Conservation (phyloP, 2,329 filamentous ascomycete genomes). For the Diaporthe vexans region DNA sequence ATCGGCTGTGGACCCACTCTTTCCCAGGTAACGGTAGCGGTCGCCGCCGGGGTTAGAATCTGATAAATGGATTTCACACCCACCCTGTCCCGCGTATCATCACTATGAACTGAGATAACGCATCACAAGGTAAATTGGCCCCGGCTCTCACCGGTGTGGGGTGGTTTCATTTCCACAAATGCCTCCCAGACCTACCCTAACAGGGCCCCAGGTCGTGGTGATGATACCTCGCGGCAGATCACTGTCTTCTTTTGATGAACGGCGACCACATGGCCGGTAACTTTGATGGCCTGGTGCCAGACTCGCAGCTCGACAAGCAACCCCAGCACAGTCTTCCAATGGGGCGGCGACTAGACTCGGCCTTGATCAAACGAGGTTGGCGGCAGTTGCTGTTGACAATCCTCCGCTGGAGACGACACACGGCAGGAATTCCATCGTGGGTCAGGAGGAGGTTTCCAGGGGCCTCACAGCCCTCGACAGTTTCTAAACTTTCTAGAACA, state of each 20-base stretch:
- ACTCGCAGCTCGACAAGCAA: slow-evolving; percentile 4
- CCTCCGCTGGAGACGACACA: not conserved
- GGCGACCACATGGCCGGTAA: slow-evolving; percentile 25
- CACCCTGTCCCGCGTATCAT: slow-evolving; percentile 18
- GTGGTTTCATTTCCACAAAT: slow-evolving; percentile 39
- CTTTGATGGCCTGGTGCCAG: slow-evolving; percentile 6
- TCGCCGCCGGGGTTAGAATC: slow-evolving; percentile 27
- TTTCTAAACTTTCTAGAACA: slow-evolving; percentile 37
- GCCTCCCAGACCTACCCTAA: slow-evolving; percentile 19
- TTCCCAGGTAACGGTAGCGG: slow-evolving; percentile 15
- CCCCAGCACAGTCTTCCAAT: not conserved
- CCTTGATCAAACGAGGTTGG: not conserved
- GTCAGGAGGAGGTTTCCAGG: slow-evolving; percentile 16
- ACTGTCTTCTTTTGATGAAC: slow-evolving; percentile 25
- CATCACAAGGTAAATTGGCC: slow-evolving; percentile 36
- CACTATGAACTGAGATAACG: slow-evolving; percentile 35
- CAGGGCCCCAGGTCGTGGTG: slow-evolving; percentile 20
- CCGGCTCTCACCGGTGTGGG: slow-evolving; percentile 41
- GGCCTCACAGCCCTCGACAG: slow-evolving; percentile 19
- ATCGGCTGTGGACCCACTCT: slow-evolving; percentile 25
- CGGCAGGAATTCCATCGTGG: slow-evolving; percentile 16
- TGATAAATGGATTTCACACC: slow-evolving; percentile 31
- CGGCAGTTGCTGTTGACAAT: slow-evolving; percentile 8
- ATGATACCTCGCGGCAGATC: slow-evolving; percentile 26
- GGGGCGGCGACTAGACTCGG: not conserved